phyloP scores from a whole-genome alignment of 371 early-diverging fungal species.

The Zychaea mexicana region DNA sequence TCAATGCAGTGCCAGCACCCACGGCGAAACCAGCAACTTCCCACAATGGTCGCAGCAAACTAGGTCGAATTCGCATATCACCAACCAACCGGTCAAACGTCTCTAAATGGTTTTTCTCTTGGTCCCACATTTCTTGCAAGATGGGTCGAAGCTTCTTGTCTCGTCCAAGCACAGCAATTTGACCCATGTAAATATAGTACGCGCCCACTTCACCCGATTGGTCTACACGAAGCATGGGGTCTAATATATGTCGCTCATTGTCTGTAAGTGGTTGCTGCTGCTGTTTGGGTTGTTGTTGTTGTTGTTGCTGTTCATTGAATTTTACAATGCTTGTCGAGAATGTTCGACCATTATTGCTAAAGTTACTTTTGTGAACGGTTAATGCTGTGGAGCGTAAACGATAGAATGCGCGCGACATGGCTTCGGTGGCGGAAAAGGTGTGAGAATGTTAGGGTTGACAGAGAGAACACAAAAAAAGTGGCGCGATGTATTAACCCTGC shows the following conservation, averaged over 20 bases:
- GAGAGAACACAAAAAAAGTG: not conserved
- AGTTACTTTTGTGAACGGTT: not conserved
- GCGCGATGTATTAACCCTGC: too few species aligned
- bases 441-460: too few species aligned
- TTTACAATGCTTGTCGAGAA: not conserved
- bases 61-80: constrained; percentile 84
- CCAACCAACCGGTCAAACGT: constrained; percentile 78
- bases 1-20: constrained; percentile 85
- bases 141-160: constrained; percentile 72
- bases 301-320: not conserved
- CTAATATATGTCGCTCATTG: constrained; percentile 30
- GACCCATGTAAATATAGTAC: constrained; percentile 94
- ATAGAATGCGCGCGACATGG: not conserved
- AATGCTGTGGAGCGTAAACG: not conserved
- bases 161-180: constrained; percentile 80
- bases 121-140: constrained; percentile 94
- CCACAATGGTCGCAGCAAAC: constrained; percentile 86
- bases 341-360: not conserved
- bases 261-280: constrained; percentile 22
- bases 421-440: not conserved
- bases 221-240: constrained; percentile 89
- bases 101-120: constrained; percentile 84
- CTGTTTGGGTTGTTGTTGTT: constrained; percentile 4
- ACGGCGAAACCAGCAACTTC: constrained; percentile 86
- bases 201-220: constrained; percentile 98